A percentile compares a stretch with the other conserved stretches of the same genome.
Conservation (phyloP, 2,329 filamentous ascomycete species). For the Domatiomyces globalis region DNA sequence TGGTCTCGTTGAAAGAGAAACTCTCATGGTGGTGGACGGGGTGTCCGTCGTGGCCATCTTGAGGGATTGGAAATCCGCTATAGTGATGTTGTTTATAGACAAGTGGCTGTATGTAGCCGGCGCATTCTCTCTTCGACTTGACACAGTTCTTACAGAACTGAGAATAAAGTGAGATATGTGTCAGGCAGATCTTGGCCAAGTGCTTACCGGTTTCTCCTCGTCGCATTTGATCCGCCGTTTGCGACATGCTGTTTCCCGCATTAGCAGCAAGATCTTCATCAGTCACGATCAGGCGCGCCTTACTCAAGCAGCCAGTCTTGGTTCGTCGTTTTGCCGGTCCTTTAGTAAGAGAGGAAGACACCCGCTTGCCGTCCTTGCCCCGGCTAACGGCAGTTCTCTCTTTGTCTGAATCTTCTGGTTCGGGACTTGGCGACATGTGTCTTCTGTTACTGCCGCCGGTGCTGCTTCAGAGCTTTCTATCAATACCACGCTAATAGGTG, state of each 20-base stretch:
- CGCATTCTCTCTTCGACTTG: slow-evolving; percentile 33
- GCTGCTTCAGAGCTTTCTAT: background rate
- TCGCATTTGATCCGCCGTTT: slow-evolving; percentile 95
- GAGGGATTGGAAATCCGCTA: background rate
- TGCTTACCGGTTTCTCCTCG: slow-evolving; percentile 46
- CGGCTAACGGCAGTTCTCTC: slow-evolving; percentile 1
- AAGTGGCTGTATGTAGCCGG: slow-evolving; percentile 18
- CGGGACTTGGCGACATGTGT: slow-evolving; percentile 8
- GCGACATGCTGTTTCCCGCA: slow-evolving; percentile 55
- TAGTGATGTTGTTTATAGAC: slow-evolving; percentile 12
- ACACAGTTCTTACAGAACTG: slow-evolving; percentile 29
- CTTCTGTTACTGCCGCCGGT: no score
- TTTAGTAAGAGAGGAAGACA: background rate
- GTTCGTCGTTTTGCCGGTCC: slow-evolving; percentile 49
- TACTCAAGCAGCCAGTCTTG: slow-evolving; percentile 85
- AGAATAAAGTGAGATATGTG: background rate
- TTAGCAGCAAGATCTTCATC: background rate
- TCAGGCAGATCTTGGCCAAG: background rate
- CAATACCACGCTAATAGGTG: background rate
- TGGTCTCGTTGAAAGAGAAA: background rate
- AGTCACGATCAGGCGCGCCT: slow-evolving; percentile 22
- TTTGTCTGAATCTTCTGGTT: slow-evolving; percentile 9
- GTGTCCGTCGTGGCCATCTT: background rate
- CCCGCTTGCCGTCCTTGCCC: slow-evolving; percentile 3
- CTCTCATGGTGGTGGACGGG: background rate